A percentile compares a stretch with the other conserved stretches of the same genome.
Evolutionary conservation across 805 yeast genomes (phyloP).

Genomic region (Lipomyces japonicus): DNA sequence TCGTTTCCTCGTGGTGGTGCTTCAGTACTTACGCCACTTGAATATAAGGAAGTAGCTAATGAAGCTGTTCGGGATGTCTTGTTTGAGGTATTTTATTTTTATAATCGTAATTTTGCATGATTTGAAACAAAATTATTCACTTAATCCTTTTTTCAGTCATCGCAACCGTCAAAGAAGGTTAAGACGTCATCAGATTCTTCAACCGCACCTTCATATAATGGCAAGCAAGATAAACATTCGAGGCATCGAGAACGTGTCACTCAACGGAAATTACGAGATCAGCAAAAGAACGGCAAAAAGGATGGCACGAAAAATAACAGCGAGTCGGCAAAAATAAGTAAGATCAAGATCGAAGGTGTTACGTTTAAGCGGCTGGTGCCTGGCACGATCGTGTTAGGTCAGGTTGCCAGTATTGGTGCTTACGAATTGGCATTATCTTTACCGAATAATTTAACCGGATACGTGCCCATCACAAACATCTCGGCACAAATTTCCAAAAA

Average conservation of each 20-base stretch:
- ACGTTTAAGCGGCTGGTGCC: slow-evolving; percentile 59
- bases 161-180: slow-evolving; percentile 17
- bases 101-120: background rate
- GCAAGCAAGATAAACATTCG: slow-evolving; percentile 6
- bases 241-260: slow-evolving; percentile 2
- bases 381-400: slow-evolving; percentile 77
- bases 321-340: background rate
- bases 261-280: slow-evolving; percentile 18
- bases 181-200: background rate
- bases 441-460: slow-evolving; percentile 79
- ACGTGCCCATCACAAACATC: slow-evolving; percentile 67
- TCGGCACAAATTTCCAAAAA: slow-evolving; percentile 57
- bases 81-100: slow-evolving; percentile 43
- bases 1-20: slow-evolving; percentile 92
- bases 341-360: slow-evolving; percentile 47
- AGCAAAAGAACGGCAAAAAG: slow-evolving; percentile 12
- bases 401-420: slow-evolving; percentile 56
- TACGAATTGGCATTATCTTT: slow-evolving; percentile 66
- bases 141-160: slow-evolving; percentile 12
- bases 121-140: background rate
- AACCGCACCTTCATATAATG: background rate
- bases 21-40: slow-evolving; percentile 74
- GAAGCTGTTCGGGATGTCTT: slow-evolving; percentile 88
- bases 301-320: background rate
- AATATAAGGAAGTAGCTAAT: slow-evolving; percentile 85